phyloP scores from a whole-genome alignment of 2,329 filamentous ascomycete species.

The Karstenula rhodostoma region DNA sequence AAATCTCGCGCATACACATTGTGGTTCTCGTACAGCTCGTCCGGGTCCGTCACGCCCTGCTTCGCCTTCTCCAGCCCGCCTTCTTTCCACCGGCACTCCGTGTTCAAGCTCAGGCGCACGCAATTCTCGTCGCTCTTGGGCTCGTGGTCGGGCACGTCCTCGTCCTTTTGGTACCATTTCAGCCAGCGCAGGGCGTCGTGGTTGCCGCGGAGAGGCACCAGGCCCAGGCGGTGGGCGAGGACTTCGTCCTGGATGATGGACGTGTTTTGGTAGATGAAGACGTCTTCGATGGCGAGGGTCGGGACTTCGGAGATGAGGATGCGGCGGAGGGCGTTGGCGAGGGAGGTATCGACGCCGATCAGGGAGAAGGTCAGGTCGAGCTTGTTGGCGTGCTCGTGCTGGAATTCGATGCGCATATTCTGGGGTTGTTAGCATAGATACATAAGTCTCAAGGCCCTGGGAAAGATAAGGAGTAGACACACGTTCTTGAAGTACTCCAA shows the following conservation, averaged over 20 bases:
- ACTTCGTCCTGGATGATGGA: slow-evolving; percentile 98
- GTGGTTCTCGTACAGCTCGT: slow-evolving; percentile 84
- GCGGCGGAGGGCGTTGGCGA: slow-evolving; percentile 96
- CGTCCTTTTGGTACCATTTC: slow-evolving; percentile 76
- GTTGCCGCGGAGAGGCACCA: slow-evolving; percentile 86
- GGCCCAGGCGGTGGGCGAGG: slow-evolving; percentile 84
- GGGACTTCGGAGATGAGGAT: slow-evolving; percentile 95
- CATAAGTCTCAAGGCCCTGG: neutral
- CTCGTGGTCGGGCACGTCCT: slow-evolving; percentile 18
- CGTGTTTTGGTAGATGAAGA: slow-evolving; percentile 95
- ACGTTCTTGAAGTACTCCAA: slow-evolving; percentile 73
- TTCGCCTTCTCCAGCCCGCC: slow-evolving; percentile 65
- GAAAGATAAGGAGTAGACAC: slow-evolving; percentile 17
- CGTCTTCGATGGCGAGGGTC: slow-evolving; percentile 90
- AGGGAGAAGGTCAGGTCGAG: slow-evolving; percentile 87
- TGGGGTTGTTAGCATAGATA: slow-evolving; percentile 39
- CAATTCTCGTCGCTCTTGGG: slow-evolving; percentile 81
- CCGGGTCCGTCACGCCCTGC: slow-evolving; percentile 78
- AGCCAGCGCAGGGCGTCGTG: slow-evolving; percentile 81
- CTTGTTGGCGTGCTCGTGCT: slow-evolving; percentile 67
- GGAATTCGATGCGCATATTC: slow-evolving; percentile 78
- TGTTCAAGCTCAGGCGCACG: slow-evolving; percentile 76
- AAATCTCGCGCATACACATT: slow-evolving; percentile 68
- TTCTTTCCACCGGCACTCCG: slow-evolving; percentile 81
- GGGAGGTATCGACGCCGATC: slow-evolving; percentile 86